Percentiles rank a stretch among this genome's conserved stretches.
These are phyloP conservation scores for Stentor coeruleus DNA, from an alignment of 73 alveolate species.

Conservation along the genomic window DNA sequence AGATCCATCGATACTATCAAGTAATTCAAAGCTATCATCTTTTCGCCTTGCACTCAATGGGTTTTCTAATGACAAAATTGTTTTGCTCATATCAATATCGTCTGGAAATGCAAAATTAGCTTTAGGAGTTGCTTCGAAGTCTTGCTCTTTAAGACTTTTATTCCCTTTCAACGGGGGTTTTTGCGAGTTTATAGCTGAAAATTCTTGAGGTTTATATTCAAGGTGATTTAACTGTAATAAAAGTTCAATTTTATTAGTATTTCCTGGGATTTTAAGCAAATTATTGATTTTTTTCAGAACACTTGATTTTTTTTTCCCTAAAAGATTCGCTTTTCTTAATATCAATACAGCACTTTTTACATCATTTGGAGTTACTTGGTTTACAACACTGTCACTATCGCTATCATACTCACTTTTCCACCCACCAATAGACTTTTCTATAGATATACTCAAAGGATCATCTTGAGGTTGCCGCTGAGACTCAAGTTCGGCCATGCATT, in stretches of 20 bases:
- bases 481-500: constrained; percentile 7
- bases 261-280: background rate
- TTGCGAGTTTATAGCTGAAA: background rate
- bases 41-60: background rate
- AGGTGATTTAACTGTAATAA: background rate
- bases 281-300: no score
- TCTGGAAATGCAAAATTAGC: background rate
- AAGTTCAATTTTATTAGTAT: background rate
- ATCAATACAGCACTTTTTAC: background rate
- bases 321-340: background rate
- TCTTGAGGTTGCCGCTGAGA: background rate
- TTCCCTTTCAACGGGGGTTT: background rate
- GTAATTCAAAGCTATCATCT: background rate
- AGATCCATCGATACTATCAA: background rate
- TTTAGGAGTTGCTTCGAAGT: background rate
- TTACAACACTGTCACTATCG: background rate
- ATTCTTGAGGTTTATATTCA: background rate
- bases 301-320: no score
- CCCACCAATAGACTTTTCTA: background rate
- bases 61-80: background rate
- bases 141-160: background rate
- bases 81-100: background rate
- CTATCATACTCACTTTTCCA: background rate
- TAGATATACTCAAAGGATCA: background rate
- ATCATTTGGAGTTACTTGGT: background rate